These are phyloP conservation scores for Flaveria trinervia DNA, from an alignment of 129 eudicot genomes.

Conservation along the genomic window DNA sequence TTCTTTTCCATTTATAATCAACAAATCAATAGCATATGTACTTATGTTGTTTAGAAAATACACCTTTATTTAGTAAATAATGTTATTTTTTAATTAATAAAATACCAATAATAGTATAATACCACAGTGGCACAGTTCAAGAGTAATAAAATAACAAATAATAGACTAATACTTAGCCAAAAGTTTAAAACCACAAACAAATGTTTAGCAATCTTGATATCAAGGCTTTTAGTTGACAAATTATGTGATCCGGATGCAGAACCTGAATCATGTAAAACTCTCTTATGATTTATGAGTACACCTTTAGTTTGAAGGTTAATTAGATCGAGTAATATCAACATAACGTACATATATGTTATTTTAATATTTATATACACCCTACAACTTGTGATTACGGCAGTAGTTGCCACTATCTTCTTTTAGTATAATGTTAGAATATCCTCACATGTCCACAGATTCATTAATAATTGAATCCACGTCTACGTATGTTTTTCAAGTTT, in stretches of 20 bases:
- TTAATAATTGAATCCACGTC: conserved; percentile 23
- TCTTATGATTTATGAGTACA: neutral
- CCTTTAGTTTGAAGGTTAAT: neutral
- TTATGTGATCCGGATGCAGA: neutral
- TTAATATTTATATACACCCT: neutral
- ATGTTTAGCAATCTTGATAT: too few relatives aligned
- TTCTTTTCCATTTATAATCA: neutral
- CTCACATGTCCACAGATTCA: conserved; percentile 28
- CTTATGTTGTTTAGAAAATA: neutral
- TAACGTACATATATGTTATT: neutral
- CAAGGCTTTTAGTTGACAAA: too few relatives aligned
- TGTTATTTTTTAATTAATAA: neutral
- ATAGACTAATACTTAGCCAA: neutral
- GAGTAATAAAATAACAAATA: neutral
- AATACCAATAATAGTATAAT: too few relatives aligned
- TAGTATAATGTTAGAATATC: conserved; percentile 32
- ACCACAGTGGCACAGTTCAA: too few relatives aligned
- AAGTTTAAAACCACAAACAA: neutral
- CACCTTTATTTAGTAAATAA: neutral
- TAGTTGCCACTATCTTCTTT: conserved; percentile 13
- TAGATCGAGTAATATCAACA: neutral
- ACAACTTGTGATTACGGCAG: neutral
- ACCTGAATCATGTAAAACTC: neutral
- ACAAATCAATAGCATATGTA: neutral
- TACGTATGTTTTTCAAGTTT: neutral